Evolutionary conservation across 2,329 filamentous ascomycete genomes (phyloP), one percentile per base, ranked within the genome.

Genomic region (Sporothrix schenckii): DNA sequence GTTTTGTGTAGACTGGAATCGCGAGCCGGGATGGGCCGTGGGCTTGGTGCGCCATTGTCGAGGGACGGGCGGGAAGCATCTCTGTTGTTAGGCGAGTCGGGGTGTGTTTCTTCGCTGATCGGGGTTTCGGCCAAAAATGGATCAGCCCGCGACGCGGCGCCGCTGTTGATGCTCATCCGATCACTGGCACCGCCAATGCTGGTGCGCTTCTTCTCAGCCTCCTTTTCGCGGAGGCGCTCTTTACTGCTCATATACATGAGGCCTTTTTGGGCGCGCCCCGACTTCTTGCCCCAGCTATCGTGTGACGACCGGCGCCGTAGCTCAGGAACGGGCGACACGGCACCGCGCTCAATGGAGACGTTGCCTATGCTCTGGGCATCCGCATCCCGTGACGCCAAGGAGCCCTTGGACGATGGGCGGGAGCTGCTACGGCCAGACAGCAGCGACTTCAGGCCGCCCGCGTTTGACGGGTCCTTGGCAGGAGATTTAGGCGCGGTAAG

Each of bases 221-320:
- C 89, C 73, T 84, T 88, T 67, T 88, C 87, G 60, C 86, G 84
- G 60, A 92, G 80, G 41, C 85, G 84, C 77, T 92, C 90, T 76
- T 87, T 89, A 60, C 90, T 92, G 80, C 85, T 89, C 89, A 91
- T 92, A 76, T 92, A 91, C 85, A 89, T 88, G 76, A 92, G 80
- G 3, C 88, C 86, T 76, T 85, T 87, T 72, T 85, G 79, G 70
- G 81, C 81, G 39, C 87, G 83, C 2, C 79, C 78, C 53, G 84
- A 80, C 76, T 87, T 89, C 77, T 82, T 86, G 24, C 85, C 85
- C 87, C 88, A 90, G 77, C 86, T 89, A 74, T 90, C 88, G 73
- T 84, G 81, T 1, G 88, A 89, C 54, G 81, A 80, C 75, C 86
- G 82, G 68, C 81, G 82, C 72, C 81, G 82, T 73, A 88, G 76